phyloP scores from a whole-genome alignment of 2,329 filamentous ascomycete species.

The Blastomyces gilchristii region DNA sequence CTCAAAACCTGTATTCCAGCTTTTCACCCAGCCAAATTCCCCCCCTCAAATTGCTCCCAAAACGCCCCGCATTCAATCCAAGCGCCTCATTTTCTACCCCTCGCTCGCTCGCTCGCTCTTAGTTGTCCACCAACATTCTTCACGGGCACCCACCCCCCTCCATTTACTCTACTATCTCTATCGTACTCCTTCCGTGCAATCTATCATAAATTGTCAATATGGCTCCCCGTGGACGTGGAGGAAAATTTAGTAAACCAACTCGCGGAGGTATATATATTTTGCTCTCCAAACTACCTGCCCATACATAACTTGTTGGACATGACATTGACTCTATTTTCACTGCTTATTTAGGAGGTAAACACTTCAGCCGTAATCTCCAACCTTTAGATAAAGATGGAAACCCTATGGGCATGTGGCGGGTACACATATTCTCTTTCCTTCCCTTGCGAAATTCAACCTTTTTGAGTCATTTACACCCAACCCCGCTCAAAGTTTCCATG shows the following conservation, averaged over 20 bases:
- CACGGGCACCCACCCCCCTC: not conserved
- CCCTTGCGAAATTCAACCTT: not conserved
- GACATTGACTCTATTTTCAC: conserved; percentile 15
- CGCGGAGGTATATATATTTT: conserved; percentile 60
- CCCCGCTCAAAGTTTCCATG: not conserved
- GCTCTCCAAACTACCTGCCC: not conserved
- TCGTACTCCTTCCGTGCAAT: conserved; percentile 9
- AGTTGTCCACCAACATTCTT: not conserved
- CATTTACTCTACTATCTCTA: not conserved
- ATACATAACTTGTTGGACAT: not conserved
- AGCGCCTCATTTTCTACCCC: conserved; percentile 12
- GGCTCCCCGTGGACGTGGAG: conserved; percentile 61
- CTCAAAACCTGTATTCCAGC: not conserved
- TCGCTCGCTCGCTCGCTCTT: not conserved
- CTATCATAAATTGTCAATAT: conserved; percentile 21
- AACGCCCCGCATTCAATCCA: conserved; percentile 13
- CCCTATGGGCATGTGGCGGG: conserved; percentile 77
- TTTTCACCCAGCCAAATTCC: not conserved
- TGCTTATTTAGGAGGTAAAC: conserved; percentile 63
- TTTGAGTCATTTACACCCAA: too few species aligned
- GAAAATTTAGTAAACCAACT: conserved; percentile 90
- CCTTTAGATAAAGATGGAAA: conserved; percentile 85
- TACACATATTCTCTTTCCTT: conserved; percentile 31
- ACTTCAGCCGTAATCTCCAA: conserved; percentile 85
- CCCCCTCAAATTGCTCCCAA: not conserved